Percentiles rank a stretch among this genome's conserved stretches.
Evolutionary conservation across 768 basidiomycete genomes (phyloP).

Genomic region (Psilocybe subaeruginosa): DNA sequence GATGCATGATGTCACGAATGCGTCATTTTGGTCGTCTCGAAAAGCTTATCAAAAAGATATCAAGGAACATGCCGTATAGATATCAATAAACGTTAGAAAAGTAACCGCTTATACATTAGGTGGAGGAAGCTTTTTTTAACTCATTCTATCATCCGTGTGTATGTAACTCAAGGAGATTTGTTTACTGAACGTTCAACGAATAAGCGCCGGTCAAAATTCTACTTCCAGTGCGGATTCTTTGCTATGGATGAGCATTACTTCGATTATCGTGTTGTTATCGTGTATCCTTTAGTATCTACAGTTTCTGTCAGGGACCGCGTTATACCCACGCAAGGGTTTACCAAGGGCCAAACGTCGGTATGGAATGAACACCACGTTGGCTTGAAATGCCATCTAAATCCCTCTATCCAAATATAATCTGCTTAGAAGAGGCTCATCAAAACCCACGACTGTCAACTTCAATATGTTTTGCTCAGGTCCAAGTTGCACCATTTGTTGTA

Average conservation of each 20-base stretch:
- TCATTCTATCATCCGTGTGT: too few relatives aligned
- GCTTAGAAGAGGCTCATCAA: not conserved
- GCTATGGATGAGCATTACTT: too few relatives aligned
- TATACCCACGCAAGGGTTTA: not conserved
- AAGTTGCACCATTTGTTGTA: not conserved
- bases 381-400: not conserved
- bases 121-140: too few relatives aligned
- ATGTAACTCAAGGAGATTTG: too few relatives aligned
- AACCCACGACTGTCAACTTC: not conserved
- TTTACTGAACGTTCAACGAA: too few relatives aligned
- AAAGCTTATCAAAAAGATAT: not conserved
- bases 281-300: not conserved
- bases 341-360: not conserved
- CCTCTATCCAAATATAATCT: not conserved
- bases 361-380: not conserved
- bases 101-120: not conserved
- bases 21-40: not conserved
- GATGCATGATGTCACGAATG: not conserved
- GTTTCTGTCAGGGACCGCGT: too few relatives aligned
- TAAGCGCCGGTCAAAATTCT: too few relatives aligned
- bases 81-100: not conserved
- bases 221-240: too few relatives aligned
- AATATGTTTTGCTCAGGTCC: not conserved
- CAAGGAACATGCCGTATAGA: not conserved
- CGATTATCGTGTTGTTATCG: not conserved